Evolutionary conservation across 208 protist genomes (phyloP).

Genomic region (Crithidia acanthocephali): DNA sequence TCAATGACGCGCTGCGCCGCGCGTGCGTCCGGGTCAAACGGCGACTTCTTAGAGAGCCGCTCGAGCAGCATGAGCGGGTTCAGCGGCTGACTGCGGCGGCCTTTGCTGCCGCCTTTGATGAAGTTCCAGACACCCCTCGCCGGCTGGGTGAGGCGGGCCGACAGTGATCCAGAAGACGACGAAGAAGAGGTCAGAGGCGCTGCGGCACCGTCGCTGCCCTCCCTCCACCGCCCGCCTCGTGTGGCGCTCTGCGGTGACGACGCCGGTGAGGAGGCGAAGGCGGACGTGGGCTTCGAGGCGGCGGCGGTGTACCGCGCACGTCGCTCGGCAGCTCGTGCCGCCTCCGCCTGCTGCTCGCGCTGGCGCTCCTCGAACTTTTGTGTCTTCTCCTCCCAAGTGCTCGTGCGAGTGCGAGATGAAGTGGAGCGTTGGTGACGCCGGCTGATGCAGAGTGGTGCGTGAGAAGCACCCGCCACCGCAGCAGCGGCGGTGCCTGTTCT

Average conservation of each 20-base stretch:
- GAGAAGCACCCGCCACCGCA: not conserved
- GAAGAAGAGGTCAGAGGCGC: slow-evolving; percentile 5
- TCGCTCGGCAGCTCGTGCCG: slow-evolving; percentile 19
- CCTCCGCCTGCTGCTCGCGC: slow-evolving; percentile 31
- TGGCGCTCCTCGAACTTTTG: slow-evolving; percentile 22
- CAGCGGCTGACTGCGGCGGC: slow-evolving; percentile 16
- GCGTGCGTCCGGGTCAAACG: slow-evolving; percentile 36
- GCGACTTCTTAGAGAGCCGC: not conserved
- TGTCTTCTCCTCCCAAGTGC: slow-evolving; percentile 40
- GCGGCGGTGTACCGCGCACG: slow-evolving; percentile 15
- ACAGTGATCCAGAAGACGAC: not conserved
- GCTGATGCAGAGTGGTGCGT: slow-evolving; percentile 8
- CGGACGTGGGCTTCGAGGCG: too few relatives aligned
- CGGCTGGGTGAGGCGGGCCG: not conserved
- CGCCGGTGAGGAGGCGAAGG: too few relatives aligned
- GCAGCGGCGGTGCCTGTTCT: not conserved
- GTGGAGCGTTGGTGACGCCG: slow-evolving; percentile 37
- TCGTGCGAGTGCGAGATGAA: slow-evolving; percentile 20
- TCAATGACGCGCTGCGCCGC: slow-evolving; percentile 30
- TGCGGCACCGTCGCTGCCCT: not conserved
- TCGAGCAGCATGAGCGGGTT: slow-evolving; percentile 23
- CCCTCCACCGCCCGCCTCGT: not conserved
- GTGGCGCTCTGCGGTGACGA: too few relatives aligned
- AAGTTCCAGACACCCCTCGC: slow-evolving; percentile 14
- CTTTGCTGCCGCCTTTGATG: slow-evolving; percentile 20